Base-by-base conservation (phyloP, 129 eudicot species). In the Logfia minima region DNA sequence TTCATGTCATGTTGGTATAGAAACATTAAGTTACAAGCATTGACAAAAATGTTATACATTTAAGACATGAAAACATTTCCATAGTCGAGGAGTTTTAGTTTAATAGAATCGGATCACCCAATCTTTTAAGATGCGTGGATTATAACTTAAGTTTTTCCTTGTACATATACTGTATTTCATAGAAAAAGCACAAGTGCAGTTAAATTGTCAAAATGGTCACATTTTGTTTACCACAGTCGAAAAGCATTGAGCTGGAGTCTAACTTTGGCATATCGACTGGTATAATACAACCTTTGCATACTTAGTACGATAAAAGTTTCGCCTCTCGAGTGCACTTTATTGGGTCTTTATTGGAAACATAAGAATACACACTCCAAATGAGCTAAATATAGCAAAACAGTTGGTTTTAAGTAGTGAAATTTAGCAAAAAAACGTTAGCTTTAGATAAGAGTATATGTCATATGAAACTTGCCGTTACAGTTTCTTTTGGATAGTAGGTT, bases 401-500 rank as follows among this genome's bases (percentile, higher is more conserved):
- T 52, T 65, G 34, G 55, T 21, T 32, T 4, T 9, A 32, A 19
- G 67, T 37, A 21, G 32, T n/a, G 75, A 68, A 56, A 58, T 18
- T 28, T 58, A 59, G 41, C 68, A 77, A 59, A 69, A 43, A 48
- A 48, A 1, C 29, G 34, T 51, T 29, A 17, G 77, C 19, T 45
- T 31, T 45, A 59, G 70, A 70, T 79, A 79, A 62, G 67, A 19
- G 11, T 51, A 53, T 51, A 21, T 45, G 73, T 66, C 66, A 65
- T 69, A 19, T 22, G 11, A 39, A 62, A 61, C 39, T 45, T 39
- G 9, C 6, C 60, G 18, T 62, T 32, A 59, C 18, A 21, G 5
- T 31, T 32, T 71, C 28, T 51, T 13, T 5, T 13, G 8, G 39
- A 32, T 41, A 32, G 22, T 1, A 19, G 3, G 22, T 73, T n/a